Evolutionary conservation across 2,329 filamentous ascomycete species (phyloP).

Genomic region (Ilyonectria mors-panacis): DNA sequence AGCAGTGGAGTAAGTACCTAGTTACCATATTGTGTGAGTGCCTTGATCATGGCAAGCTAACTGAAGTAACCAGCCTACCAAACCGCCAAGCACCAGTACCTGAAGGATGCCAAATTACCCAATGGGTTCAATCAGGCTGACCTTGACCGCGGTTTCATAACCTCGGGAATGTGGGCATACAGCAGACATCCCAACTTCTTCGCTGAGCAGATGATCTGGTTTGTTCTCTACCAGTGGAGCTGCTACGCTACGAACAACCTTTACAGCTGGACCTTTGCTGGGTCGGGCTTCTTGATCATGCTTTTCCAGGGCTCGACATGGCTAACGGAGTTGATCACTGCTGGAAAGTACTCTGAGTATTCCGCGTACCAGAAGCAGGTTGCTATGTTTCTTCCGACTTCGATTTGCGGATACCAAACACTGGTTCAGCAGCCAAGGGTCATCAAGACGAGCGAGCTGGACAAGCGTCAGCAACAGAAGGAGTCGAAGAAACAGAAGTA

Average conservation of each 20-base stretch:
- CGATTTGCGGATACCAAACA: constrained; percentile 60
- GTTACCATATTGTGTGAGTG: background rate
- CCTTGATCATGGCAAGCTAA: constrained; percentile 15
- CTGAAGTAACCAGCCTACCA: constrained; percentile 75
- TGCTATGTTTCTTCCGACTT: constrained; percentile 83
- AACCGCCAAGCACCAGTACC: constrained; percentile 82
- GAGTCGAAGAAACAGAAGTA: constrained; percentile 53
- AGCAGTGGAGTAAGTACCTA: constrained; percentile 82
- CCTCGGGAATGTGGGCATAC: constrained; percentile 87
- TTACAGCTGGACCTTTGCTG: constrained; percentile 84
- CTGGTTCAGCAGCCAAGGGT: constrained; percentile 59
- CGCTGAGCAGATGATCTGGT: constrained; percentile 92
- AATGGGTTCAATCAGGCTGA: constrained; percentile 77
- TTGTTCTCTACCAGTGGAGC: constrained; percentile 89
- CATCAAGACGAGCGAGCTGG: constrained; percentile 66
- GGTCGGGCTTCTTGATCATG: constrained; percentile 77
- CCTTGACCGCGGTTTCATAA: constrained; percentile 90
- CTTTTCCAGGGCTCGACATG: constrained; percentile 93
- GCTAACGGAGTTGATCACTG: constrained; percentile 87
- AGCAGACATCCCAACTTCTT: constrained; percentile 96
- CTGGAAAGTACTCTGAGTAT: constrained; percentile 91
- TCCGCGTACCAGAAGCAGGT: constrained; percentile 85
- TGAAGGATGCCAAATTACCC: constrained; percentile 79
- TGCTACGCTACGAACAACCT: constrained; percentile 80
- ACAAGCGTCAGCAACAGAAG: constrained; percentile 61